phyloP scores from a whole-genome alignment of 139 green algal species.

The Chlorella sp. region DNA sequence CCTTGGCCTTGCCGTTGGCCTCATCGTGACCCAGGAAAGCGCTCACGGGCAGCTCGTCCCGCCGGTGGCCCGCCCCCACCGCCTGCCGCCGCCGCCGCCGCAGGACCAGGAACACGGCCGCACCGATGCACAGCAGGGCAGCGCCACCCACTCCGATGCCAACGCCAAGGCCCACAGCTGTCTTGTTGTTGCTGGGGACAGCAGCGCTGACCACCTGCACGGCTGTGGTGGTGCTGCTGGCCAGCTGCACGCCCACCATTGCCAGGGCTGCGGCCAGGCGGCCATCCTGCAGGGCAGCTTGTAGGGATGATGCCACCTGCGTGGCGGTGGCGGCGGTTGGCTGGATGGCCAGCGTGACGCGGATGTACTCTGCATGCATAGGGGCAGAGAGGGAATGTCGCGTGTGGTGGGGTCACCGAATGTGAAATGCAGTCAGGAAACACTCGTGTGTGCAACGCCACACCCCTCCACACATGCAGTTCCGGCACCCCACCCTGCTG shows the following conservation, averaged over 20 bases:
- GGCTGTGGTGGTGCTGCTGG: too few species aligned
- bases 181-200: not conserved
- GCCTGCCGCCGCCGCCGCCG: not conserved
- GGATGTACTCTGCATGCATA: not conserved
- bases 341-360: not conserved
- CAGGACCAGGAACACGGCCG: not conserved
- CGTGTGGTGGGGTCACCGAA: not conserved
- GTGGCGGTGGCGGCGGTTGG: not conserved
- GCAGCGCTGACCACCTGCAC: not conserved
- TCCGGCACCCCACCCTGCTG: not conserved
- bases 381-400: not conserved
- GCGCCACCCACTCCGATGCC: not conserved
- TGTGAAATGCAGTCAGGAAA: not conserved
- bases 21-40: not conserved
- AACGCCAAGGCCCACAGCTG: not conserved
- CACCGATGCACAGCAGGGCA: not conserved
- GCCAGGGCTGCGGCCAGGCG: not conserved
- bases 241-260: not conserved
- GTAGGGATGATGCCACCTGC: not conserved
- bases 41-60: not conserved
- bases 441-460: not conserved
- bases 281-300: not conserved
- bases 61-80: too few species aligned
- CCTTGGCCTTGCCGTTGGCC: not conserved
- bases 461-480: not conserved